phyloP scores from a whole-genome alignment of 106 monocot species.

The Vanilla planifolia region DNA sequence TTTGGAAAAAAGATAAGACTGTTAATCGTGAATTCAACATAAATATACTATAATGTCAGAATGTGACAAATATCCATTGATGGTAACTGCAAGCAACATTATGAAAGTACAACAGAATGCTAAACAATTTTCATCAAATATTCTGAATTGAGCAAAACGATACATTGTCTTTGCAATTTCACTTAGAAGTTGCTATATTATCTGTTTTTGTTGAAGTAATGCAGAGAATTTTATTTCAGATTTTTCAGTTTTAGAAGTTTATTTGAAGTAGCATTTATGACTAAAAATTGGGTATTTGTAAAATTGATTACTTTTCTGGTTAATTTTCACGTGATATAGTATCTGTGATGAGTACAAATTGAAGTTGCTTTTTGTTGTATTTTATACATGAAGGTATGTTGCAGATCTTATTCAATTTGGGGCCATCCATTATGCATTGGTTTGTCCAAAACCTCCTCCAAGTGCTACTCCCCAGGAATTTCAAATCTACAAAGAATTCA shows the following conservation, averaged over 20 bases:
- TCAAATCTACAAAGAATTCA: conserved; percentile 64
- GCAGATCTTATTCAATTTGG: conserved; percentile 95
- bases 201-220: too few relatives aligned
- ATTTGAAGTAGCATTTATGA: not conserved
- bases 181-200: too few relatives aligned
- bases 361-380: conserved; percentile 14
- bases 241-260: not conserved
- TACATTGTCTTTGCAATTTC: too few relatives aligned
- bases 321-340: not conserved
- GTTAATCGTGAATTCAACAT: too few relatives aligned
- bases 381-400: conserved; percentile 79
- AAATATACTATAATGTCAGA: too few relatives aligned
- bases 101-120: too few relatives aligned
- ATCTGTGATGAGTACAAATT: conserved; percentile 6
- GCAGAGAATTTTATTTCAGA: not conserved
- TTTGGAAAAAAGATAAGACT: too few relatives aligned
- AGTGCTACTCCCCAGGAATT: conserved; percentile 81
- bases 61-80: too few relatives aligned
- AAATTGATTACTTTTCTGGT: not conserved
- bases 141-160: too few relatives aligned
- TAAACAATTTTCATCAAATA: too few relatives aligned
- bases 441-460: conserved; percentile 85
- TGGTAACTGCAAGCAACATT: too few relatives aligned
- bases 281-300: not conserved
- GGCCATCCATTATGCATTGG: conserved; percentile 88